Percentiles rank a stretch among this genome's conserved stretches.
Conservation (phyloP, 2,329 filamentous ascomycete genomes). For the Achaetomium macrosporum region DNA sequence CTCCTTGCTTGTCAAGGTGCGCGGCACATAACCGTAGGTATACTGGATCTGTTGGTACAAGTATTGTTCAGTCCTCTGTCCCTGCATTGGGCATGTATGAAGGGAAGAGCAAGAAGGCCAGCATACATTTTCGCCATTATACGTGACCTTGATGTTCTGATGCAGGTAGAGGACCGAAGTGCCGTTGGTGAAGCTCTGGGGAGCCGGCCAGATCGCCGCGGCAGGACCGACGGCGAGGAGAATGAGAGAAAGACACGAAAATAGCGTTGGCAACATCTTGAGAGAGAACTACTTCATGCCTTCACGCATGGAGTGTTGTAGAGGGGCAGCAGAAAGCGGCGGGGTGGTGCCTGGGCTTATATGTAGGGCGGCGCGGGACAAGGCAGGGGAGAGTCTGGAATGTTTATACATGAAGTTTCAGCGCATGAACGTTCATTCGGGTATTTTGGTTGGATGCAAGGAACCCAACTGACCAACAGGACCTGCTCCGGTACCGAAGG, state of each 20-base stretch:
- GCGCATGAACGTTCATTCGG: constrained; percentile 4
- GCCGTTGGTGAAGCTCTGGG: constrained; percentile 46
- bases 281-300: constrained; percentile 3
- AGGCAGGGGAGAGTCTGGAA: background rate
- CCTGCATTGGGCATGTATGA: constrained; percentile 19
- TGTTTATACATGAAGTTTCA: background rate
- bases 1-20: constrained; percentile 42
- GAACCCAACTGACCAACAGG: constrained; percentile 5
- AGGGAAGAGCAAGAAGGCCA: constrained; percentile 33
- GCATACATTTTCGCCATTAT: constrained; percentile 54
- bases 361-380: background rate
- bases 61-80: constrained; percentile 31
- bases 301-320: background rate
- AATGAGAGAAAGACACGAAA: constrained; percentile 33
- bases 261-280: constrained; percentile 24
- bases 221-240: constrained; percentile 38
- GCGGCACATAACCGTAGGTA: constrained; percentile 39
- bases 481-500: constrained; percentile 5
- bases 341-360: background rate
- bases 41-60: constrained; percentile 42
- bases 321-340: background rate
- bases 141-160: constrained; percentile 47
- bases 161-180: constrained; percentile 49
- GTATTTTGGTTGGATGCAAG: constrained; percentile 6
- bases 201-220: constrained; percentile 54